Percentiles rank a stretch among this genome's conserved stretches.
phyloP scores from a whole-genome alignment of 441 rosid genomes.

The Gossypium davidsonii region DNA sequence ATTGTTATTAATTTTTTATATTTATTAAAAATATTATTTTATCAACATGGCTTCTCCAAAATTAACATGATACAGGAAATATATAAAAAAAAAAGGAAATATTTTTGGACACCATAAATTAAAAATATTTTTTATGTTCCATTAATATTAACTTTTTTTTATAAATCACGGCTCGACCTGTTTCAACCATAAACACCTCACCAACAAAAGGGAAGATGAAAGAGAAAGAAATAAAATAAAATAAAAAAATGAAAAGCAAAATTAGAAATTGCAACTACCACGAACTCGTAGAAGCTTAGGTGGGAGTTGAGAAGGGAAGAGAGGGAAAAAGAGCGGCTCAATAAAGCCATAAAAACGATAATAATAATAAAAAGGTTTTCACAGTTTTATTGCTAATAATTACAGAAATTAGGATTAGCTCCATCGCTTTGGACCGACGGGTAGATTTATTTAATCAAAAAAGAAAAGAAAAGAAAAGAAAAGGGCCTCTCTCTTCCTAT shows the following conservation, averaged over 20 bases:
- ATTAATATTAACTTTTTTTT: too few relatives aligned
- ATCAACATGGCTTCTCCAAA: too few relatives aligned
- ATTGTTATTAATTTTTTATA: too few relatives aligned
- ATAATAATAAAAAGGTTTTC: neutral
- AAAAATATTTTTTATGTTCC: too few relatives aligned
- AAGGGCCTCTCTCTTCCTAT: neutral
- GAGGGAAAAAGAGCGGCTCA: neutral
- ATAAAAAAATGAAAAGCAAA: neutral
- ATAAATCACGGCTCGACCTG: neutral
- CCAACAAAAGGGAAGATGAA: neutral
- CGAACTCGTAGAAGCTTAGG: conserved; percentile 28
- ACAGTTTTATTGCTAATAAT: neutral
- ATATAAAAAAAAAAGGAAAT: too few relatives aligned
- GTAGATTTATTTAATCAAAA: conserved; percentile 11
- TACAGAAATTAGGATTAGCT: neutral
- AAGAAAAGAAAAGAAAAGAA: neutral
- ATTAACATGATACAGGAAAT: too few relatives aligned
- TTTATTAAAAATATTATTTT: too few relatives aligned
- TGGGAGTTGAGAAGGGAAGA: neutral
- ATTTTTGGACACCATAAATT: too few relatives aligned
- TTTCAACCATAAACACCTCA: neutral
- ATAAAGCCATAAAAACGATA: too few relatives aligned
- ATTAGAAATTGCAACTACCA: neutral
- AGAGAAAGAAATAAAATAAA: neutral
- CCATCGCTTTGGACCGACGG: conserved; percentile 21